phyloP scores from a whole-genome alignment of 306 rosid genomes.

The Leucaena leucocephala region DNA sequence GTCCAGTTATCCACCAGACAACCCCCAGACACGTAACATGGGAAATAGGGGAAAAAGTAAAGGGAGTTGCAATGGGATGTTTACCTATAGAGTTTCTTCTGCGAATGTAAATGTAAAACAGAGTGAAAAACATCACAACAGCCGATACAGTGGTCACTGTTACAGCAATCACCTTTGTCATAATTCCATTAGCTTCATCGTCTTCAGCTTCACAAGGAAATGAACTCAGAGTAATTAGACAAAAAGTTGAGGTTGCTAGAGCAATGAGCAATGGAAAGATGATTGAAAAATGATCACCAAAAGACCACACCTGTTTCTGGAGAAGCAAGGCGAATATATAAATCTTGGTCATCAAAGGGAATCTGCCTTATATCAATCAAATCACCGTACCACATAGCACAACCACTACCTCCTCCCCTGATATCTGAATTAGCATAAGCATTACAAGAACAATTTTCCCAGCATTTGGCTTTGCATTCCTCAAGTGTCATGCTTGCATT shows the following conservation, averaged over 20 bases:
- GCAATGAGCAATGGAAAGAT: not conserved
- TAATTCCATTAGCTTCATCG: not conserved
- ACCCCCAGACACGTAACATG: not conserved
- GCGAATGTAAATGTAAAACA: not conserved
- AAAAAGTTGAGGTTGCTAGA: not conserved
- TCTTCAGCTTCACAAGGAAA: not conserved
- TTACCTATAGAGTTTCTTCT: not conserved
- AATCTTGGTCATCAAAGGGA: conserved; percentile 17
- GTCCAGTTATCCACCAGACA: not conserved
- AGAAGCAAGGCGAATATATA: conserved; percentile 38
- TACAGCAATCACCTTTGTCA: not conserved
- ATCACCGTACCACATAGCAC: conserved; percentile 45
- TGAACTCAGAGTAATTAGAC: not conserved
- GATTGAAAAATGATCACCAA: not conserved
- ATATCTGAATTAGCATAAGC: conserved; percentile 40
- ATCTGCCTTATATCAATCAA: conserved; percentile 34
- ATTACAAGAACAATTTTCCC: conserved; percentile 27
- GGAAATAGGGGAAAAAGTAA: not conserved
- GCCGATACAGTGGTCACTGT: not conserved
- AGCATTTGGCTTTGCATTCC: conserved; percentile 29
- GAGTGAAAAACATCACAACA: not conserved
- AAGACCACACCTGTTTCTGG: conserved; percentile 18
- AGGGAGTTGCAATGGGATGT: not conserved
- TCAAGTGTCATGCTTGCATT: conserved; percentile 7
- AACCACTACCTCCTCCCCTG: conserved; percentile 34